A percentile compares a stretch with the other conserved stretches of the same genome.
Evolutionary conservation across 768 basidiomycete genomes (phyloP).

Genomic region (Agrocybe praecox): DNA sequence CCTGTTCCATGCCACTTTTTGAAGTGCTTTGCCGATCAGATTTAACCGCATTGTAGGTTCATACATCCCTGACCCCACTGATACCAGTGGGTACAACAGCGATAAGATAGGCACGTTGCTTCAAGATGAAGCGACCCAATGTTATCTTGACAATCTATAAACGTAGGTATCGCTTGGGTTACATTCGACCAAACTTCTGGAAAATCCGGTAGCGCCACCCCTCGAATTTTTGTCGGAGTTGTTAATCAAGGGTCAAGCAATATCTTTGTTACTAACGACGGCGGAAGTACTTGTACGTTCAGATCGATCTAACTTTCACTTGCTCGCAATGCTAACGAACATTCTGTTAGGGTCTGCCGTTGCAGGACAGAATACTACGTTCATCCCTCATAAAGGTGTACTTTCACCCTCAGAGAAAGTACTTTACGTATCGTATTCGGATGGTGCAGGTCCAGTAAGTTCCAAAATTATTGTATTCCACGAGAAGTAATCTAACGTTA

Average conservation of each 20-base stretch:
- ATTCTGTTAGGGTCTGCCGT: constrained; percentile 51
- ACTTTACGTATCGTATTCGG: constrained; percentile 62
- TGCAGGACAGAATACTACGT: constrained; percentile 57
- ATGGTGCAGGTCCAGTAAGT: constrained; percentile 60
- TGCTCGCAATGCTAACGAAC: background rate
- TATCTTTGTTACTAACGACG: constrained; percentile 58
- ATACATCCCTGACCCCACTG: constrained; percentile 53
- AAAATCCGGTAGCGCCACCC: constrained; percentile 51
- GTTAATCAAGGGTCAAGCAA: constrained; percentile 56
- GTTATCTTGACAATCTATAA: background rate
- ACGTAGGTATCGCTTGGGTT: constrained; percentile 56
- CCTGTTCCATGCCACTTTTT: background rate
- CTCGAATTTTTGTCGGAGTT: constrained; percentile 70
- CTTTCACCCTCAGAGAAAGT: constrained; percentile 57
- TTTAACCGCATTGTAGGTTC: constrained; percentile 37
- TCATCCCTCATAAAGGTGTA: constrained; percentile 68
- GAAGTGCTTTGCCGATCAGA: background rate
- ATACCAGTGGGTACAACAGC: constrained; percentile 47
- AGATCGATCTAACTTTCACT: background rate
- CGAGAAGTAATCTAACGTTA: background rate
- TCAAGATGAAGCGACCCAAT: background rate
- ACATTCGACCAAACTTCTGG: constrained; percentile 67
- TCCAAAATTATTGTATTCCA: background rate
- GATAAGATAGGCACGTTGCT: constrained; percentile 34
- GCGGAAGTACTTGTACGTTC: constrained; percentile 55